Conservation (phyloP, 1,284 basidiomycete genomes). For the Hemileia vastatrix region DNA sequence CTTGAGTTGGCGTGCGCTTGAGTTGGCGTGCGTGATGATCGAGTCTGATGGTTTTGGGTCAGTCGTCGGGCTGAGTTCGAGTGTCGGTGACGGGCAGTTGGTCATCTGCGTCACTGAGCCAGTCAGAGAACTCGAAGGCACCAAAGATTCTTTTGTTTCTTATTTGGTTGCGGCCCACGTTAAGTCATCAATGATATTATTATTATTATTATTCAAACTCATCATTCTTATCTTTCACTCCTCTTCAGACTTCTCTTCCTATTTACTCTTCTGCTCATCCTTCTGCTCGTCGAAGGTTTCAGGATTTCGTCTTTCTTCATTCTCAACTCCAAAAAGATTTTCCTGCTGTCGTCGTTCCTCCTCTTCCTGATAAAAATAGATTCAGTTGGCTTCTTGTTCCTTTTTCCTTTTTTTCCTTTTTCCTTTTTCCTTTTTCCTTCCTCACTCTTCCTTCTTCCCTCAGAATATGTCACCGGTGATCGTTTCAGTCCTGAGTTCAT, state of each 20-base stretch:
- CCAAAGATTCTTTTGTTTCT: conserved; percentile 90
- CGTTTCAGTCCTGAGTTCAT: conserved; percentile 94
- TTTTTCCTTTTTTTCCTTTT: not conserved
- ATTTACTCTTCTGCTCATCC: conserved; percentile 67
- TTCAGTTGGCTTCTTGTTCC: conserved; percentile 56
- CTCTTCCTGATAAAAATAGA: conserved; percentile 91
- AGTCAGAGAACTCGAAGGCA: conserved; percentile 86
- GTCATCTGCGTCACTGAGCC: conserved; percentile 74
- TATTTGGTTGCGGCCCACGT: conserved; percentile 80
- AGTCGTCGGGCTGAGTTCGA: too few relatives aligned
- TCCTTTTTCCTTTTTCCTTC: not conserved
- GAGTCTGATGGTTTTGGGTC: too few relatives aligned
- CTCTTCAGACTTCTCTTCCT: conserved; percentile 60
- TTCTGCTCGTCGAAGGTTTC: conserved; percentile 74
- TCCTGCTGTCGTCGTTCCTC: conserved; percentile 90
- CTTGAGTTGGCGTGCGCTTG: too few relatives aligned
- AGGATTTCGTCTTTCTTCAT: conserved; percentile 90
- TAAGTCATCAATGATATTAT: conserved; percentile 27
- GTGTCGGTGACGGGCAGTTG: conserved; percentile 38
- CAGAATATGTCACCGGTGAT: conserved; percentile 97
- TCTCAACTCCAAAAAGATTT: conserved; percentile 84
- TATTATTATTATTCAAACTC: not conserved
- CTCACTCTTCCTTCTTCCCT: conserved; percentile 14
- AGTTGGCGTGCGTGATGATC: too few relatives aligned
- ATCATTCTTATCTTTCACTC: not conserved